These are phyloP conservation scores for Coniochaeta sp. DNA, from an alignment of 2,329 filamentous ascomycete genomes.

Conservation along the genomic window DNA sequence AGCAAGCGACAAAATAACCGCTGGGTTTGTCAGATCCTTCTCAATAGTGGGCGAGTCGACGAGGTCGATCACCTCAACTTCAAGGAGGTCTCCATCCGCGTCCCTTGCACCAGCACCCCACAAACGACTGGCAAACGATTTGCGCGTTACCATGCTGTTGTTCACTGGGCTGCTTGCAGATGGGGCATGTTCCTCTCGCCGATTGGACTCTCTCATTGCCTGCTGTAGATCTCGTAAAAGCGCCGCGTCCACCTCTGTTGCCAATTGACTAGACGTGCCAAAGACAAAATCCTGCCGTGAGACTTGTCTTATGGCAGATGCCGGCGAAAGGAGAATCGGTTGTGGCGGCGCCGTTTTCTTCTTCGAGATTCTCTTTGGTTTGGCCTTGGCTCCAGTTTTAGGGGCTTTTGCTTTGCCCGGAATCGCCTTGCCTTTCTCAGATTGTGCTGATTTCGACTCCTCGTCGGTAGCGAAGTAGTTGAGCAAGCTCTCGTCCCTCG, in stretches of 20 bases:
- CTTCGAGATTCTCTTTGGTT: slow-evolving; percentile 19
- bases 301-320: slow-evolving; percentile 57
- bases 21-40: slow-evolving; percentile 9
- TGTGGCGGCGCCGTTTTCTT: slow-evolving; percentile 28
- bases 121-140: slow-evolving; percentile 31
- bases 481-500: slow-evolving; percentile 29
- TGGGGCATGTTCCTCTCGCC: slow-evolving; percentile 26
- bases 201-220: slow-evolving; percentile 53
- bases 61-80: slow-evolving; percentile 55
- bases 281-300: slow-evolving; percentile 71
- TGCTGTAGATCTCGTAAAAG: slow-evolving; percentile 54
- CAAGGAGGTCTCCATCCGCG: slow-evolving; percentile 54
- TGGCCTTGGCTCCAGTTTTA: slow-evolving; percentile 6
- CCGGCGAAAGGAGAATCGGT: slow-evolving; percentile 59
- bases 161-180: slow-evolving; percentile 22
- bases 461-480: slow-evolving; percentile 34
- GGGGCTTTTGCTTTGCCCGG: slow-evolving; percentile 22
- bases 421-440: slow-evolving; percentile 15
- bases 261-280: slow-evolving; percentile 78
- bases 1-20: slow-evolving; percentile 1
- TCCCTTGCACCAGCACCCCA: slow-evolving; percentile 69
- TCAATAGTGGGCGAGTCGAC: slow-evolving; percentile 30
- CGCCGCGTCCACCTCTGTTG: slow-evolving; percentile 62
- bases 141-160: slow-evolving; percentile 10
- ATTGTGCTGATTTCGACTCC: slow-evolving; percentile 21